Evolutionary conservation across 805 yeast genomes (phyloP).

Genomic region (Tanozyma kutaoensis): DNA sequence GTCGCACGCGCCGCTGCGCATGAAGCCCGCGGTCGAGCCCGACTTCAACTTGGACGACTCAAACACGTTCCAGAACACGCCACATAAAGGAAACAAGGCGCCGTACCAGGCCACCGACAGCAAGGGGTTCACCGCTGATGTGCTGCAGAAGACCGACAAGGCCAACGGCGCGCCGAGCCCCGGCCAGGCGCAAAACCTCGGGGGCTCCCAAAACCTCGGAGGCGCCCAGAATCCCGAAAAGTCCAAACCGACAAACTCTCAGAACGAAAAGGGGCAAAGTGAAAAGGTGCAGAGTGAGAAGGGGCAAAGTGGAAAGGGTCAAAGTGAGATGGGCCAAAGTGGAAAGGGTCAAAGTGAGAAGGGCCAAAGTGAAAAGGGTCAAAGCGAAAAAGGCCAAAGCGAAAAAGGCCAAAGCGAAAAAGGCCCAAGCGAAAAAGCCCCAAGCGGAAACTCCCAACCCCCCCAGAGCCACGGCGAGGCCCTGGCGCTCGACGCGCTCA

Average conservation of each 20-base stretch:
- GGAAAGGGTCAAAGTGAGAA: too few species aligned
- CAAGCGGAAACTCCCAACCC: too few species aligned
- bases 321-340: too few species aligned
- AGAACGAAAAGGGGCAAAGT: background rate
- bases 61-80: slow-evolving; percentile 19
- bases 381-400: too few species aligned
- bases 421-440: background rate
- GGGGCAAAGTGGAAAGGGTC: too few species aligned
- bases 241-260: slow-evolving; percentile 1
- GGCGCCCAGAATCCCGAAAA: slow-evolving; percentile 1
- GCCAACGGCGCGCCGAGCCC: slow-evolving; percentile 1
- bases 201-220: slow-evolving; percentile 7
- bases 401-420: background rate
- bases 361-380: too few species aligned
- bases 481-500: background rate
- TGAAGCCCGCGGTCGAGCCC: slow-evolving; percentile 6
- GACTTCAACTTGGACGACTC: slow-evolving; percentile 4
- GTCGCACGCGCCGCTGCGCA: slow-evolving; percentile 15
- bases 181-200: slow-evolving; percentile 2
- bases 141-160: background rate
- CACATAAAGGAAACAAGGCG: slow-evolving; percentile 20
- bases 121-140: background rate
- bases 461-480: too few species aligned
- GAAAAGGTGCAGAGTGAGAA: too few species aligned
- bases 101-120: slow-evolving; percentile 13